A percentile compares a stretch with the other conserved stretches of the same genome.
These are phyloP conservation scores for Citrus maxima DNA, from an alignment of 345 rosid species.

Conservation along the genomic window DNA sequence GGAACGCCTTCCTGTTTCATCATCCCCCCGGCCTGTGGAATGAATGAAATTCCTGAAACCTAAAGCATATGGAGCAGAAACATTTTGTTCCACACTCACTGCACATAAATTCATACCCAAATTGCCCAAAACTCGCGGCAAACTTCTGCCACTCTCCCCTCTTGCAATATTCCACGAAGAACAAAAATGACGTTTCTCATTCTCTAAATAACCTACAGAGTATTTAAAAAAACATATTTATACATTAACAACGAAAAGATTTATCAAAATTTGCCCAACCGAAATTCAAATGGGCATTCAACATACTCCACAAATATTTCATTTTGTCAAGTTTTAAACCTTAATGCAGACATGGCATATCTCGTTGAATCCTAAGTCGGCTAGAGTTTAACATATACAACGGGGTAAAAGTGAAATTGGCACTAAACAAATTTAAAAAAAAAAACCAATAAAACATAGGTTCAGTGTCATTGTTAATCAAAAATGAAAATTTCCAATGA, in stretches of 20 bases:
- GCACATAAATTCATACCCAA: conserved; percentile 11
- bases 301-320: neutral
- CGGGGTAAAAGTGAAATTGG: neutral
- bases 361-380: no score
- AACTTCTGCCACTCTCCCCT: conserved; percentile 16
- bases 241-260: neutral
- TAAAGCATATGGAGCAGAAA: conserved; percentile 23
- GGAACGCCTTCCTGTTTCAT: conserved; percentile 13
- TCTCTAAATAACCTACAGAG: conserved; percentile 27
- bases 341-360: no score
- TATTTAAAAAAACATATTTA: neutral
- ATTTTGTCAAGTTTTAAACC: neutral
- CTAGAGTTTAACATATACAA: neutral
- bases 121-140: conserved; percentile 8
- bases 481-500: neutral
- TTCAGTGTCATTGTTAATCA: neutral
- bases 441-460: neutral
- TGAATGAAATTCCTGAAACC: conserved; percentile 30
- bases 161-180: conserved; percentile 11
- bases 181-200: conserved; percentile 5
- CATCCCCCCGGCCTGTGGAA: conserved; percentile 29
- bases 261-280: neutral
- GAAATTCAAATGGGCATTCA: neutral
- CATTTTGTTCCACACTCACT: conserved; percentile 14
- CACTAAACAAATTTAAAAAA: neutral